Evolutionary conservation across 2,329 filamentous ascomycete genomes (phyloP), one percentile per base, ranked within the genome.

Genomic region (Penicillium sclerotiorum): DNA sequence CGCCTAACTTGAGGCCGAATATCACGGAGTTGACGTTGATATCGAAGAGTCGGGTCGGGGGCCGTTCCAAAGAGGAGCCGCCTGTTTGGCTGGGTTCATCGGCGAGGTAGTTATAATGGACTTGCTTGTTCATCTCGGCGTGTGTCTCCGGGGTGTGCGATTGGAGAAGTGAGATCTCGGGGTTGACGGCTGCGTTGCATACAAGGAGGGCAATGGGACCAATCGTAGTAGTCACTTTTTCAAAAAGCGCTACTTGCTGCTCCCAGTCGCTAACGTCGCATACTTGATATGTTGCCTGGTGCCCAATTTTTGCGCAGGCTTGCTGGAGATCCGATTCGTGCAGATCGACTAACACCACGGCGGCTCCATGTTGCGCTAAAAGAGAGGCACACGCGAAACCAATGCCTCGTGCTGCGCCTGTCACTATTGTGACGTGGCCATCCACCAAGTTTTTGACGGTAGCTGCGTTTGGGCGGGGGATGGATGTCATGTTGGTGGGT

Each of bases 361-460:
- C 51, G 9, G 56, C 56, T 4, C 59, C 59, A 36, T 58, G 48
- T 8, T 51, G 36, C 9, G 56, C 55, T 6, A 61, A 52, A 4
- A 59, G 42, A 8, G 44, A 35, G 2, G 58, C 55, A 7, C 52
- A 54, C 7, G 52, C 50, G 30, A 54, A 55, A 2, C 59, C 58
- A 21, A 63, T 62, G 2, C 58, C 61, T 28, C 52, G 36, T 17
- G 61, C 60, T 15, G 57, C 60, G 8, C 59, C 61, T 9, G 60
- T 60, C 8, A 62, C 40, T 9, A 60, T 45, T 17, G 45, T 57
- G 7, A 59, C 46, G 13, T 56, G 42, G 9, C 45, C 47, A 8
- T 25, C 23, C 12, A 48, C 25, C 4, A 44, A 9, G 5, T 22
- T 6, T 28, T 33, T 35, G 18, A 55, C 30, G 5, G 28, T 36